A percentile compares a stretch with the other conserved stretches of the same genome.
Conservation (phyloP, 495 filamentous ascomycete genomes). For the Xylaria acuta region DNA sequence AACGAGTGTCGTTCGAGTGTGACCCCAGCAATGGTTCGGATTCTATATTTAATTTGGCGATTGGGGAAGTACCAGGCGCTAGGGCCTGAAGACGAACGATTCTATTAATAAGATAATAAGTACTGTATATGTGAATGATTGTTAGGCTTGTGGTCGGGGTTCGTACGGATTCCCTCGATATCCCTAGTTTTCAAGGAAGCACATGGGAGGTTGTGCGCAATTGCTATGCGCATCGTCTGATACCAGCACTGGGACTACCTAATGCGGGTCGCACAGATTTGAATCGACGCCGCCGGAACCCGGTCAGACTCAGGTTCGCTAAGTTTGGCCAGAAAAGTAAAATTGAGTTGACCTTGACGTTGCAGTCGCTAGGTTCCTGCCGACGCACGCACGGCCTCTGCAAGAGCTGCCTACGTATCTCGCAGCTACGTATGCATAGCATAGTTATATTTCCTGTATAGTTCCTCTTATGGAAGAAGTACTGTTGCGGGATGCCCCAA, state of each 20-base stretch:
- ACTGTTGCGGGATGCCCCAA: constrained; percentile 20
- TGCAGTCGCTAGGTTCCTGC: constrained; percentile 26
- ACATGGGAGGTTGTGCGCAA: background rate
- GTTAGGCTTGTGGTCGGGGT: background rate
- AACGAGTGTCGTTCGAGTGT: constrained; percentile 8
- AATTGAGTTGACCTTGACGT: background rate
- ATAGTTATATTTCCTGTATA: constrained; percentile 15
- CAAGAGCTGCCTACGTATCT: constrained; percentile 21
- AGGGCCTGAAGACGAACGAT: background rate
- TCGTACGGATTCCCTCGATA: background rate
- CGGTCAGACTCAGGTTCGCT: background rate
- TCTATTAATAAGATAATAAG: background rate
- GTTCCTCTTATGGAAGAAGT: constrained; percentile 12
- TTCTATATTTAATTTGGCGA: constrained; percentile 22
- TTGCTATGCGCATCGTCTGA: background rate
- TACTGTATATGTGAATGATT: background rate
- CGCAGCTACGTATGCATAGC: constrained; percentile 22
- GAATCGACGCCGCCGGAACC: background rate
- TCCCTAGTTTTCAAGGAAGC: background rate
- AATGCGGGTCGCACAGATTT: background rate
- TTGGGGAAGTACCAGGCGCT: background rate
- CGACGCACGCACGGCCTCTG: constrained; percentile 24
- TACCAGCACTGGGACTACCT: background rate
- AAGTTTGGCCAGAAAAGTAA: constrained; percentile 7
- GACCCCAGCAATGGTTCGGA: background rate